These are phyloP conservation scores for Teunomyces atbi DNA, from an alignment of 805 yeast species.

Conservation along the genomic window DNA sequence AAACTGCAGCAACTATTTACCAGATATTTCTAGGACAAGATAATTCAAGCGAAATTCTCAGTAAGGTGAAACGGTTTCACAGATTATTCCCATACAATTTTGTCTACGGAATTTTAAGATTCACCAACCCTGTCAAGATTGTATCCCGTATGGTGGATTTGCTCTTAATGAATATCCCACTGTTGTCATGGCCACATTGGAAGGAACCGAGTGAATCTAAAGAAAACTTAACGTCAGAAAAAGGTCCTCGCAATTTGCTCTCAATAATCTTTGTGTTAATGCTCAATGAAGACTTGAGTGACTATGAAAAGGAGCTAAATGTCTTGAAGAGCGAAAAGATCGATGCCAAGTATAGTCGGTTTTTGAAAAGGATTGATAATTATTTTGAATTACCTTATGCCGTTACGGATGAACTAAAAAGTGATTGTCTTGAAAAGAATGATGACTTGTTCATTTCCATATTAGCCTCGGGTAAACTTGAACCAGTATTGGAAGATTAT, in stretches of 20 bases:
- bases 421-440: slow-evolving; percentile 13
- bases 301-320: slow-evolving; percentile 53
- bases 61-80: slow-evolving; percentile 71
- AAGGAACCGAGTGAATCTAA: slow-evolving; percentile 10
- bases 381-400: slow-evolving; percentile 18
- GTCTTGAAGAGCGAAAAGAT: slow-evolving; percentile 43
- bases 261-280: slow-evolving; percentile 74
- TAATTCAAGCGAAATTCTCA: slow-evolving; percentile 70
- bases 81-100: slow-evolving; percentile 75
- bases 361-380: slow-evolving; percentile 24
- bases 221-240: slow-evolving; percentile 7
- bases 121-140: slow-evolving; percentile 85
- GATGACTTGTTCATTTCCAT: slow-evolving; percentile 25
- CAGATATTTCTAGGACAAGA: slow-evolving; percentile 80
- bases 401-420: slow-evolving; percentile 14
- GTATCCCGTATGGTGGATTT: slow-evolving; percentile 78
- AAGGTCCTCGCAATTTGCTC: slow-evolving; percentile 42
- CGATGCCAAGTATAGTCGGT: slow-evolving; percentile 25
- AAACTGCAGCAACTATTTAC: slow-evolving; percentile 80
- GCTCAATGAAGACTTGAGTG: slow-evolving; percentile 70
- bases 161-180: slow-evolving; percentile 55
- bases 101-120: slow-evolving; percentile 70
- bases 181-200: slow-evolving; percentile 20
- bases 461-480: slow-evolving; percentile 17
- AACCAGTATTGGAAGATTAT: slow-evolving; percentile 15